phyloP scores from a whole-genome alignment of 805 yeast genomes.

The Cyberlindnera maritima region DNA sequence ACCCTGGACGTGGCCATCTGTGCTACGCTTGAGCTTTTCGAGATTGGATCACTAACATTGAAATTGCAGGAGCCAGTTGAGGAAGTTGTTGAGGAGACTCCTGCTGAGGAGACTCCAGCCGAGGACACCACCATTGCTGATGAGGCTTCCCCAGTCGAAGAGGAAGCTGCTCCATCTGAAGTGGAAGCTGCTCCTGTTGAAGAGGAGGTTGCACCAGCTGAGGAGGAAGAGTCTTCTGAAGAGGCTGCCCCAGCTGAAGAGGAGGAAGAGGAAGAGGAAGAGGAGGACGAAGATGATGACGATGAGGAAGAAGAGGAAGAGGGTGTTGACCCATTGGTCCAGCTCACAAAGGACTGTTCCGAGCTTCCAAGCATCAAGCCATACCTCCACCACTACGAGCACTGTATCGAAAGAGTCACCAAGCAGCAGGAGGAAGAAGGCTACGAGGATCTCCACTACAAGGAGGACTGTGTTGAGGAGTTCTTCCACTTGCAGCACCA shows the following conservation, averaged over 20 bases:
- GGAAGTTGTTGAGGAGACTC: slow-evolving; percentile 8
- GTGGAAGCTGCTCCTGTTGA: slow-evolving; percentile 12
- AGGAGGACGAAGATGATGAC: slow-evolving; percentile 56
- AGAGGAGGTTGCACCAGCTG: slow-evolving; percentile 11
- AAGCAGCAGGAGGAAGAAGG: slow-evolving; percentile 80
- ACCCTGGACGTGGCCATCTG: background rate
- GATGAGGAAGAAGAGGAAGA: slow-evolving; percentile 74
- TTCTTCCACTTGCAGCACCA: slow-evolving; percentile 96
- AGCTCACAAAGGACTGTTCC: slow-evolving; percentile 65
- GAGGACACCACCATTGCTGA: slow-evolving; percentile 1
- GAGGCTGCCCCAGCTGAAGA: slow-evolving; percentile 13
- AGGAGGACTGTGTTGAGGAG: slow-evolving; percentile 98
- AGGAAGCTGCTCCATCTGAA: slow-evolving; percentile 8
- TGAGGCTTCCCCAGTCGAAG: slow-evolving; percentile 10
- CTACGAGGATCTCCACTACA: slow-evolving; percentile 74
- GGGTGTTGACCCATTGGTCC: slow-evolving; percentile 62
- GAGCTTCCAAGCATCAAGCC: slow-evolving; percentile 66
- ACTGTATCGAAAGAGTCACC: slow-evolving; percentile 93
- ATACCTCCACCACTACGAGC: slow-evolving; percentile 83
- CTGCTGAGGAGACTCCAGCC: slow-evolving; percentile 3
- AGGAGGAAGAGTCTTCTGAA: slow-evolving; percentile 8
- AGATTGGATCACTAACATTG: slow-evolving; percentile 8
- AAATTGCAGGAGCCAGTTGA: slow-evolving; percentile 7
- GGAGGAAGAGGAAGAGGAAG: slow-evolving; percentile 31
- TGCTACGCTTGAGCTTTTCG: background rate